Base-by-base conservation (phyloP, 2,329 filamentous ascomycete species). In the Albophoma yamanashiensis region DNA sequence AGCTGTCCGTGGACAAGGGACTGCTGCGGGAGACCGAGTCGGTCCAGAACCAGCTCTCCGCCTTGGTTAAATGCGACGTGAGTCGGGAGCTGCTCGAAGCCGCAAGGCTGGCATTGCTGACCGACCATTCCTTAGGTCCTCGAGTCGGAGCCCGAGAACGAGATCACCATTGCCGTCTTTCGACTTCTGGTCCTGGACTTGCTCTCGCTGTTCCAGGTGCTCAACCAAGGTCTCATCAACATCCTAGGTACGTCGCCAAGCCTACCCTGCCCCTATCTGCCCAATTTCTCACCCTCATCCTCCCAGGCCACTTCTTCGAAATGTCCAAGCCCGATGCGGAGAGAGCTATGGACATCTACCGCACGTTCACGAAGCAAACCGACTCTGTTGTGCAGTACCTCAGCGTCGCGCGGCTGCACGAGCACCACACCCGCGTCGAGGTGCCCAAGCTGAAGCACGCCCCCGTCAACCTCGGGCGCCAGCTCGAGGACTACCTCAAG, bases 361-460 rank as follows among this genome's bases (percentile, higher is more conserved):
- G 92, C 70, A 89, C 82, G 20, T 99, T 99, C 69, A 91, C 91
- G 20, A 89, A 85, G 68, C 92, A 96, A 73, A 99, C 94, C 8
- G 92, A 97, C 67, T 85, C 88, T 64, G 93, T 97, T 1, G 93
- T 99, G 20, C 87, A 91, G 67, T 99, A 93, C 69, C 82, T 99
- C 55, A 87, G 88, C 66, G 82, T 93, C 52, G 94, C 94, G 53
- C 85, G 93, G 63, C 89, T 94, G 70, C 94, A 93, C 71, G 92
- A 97, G 75, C 88, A 92, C 70, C 91, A 92, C 64, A 99, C 94
- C 6, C 82, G 93, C 62, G 83, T 99, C 45, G 91, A 97, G 69
- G 95, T 99, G 9, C 94, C 94, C 12, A 97, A 96, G 77, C 82
- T 99, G 65, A 97, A 97, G 77, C 94, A 99, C 72, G 94, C 94